Base-by-base conservation (phyloP, 1,139 yeast genomes). In the Groenewaldozyma sp. region DNA sequence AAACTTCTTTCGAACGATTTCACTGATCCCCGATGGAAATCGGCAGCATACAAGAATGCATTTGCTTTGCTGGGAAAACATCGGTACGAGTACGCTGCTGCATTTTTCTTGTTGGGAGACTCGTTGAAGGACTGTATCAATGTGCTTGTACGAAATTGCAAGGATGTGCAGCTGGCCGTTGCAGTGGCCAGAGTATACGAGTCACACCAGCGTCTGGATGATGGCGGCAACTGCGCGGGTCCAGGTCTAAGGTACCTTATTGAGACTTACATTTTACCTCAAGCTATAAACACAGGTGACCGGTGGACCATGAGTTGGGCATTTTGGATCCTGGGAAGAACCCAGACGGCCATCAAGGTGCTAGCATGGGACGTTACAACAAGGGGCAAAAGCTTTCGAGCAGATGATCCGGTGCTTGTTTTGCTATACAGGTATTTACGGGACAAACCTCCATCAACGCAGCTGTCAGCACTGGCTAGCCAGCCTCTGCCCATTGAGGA, bases 31-130 rank as follows among this genome's bases (percentile, higher is more conserved):
- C 66, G 95, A 37, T 88, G 96, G 95, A 72, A 68, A 49, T 72
- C 84, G 0, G 95, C 96, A 0, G 96, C 98, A 0, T 63, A 76
- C 53, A 91, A 91, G 54, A 91, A 91, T 62, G 98, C 98, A 0
- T 91, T 76, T 65, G 97, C 87, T 0, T 64, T 91, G 33, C 60
- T 91, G 46, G 87, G 97, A 42, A 84, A 86, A 54, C 98, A 87
- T 57, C 66, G 97, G 33, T 84, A 73, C 54, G 62, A 74, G 54
- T 94, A 88, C 59, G 94, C 97, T 0, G 96, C 97, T 0, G 78
- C 82, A 26, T 88, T 91, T 57, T 91, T 91, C 60, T 62, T 91
- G 28, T 67, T 91, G n/a, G 95, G 82, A 0, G 91, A 72, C 41
- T 68, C 86, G 1, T 62, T 84, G 16, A 73, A 72, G 41, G 98